Percentiles rank a stretch among this genome's conserved stretches.
Conservation (phyloP, 768 basidiomycete species). For the Boletus rubroflammeus region DNA sequence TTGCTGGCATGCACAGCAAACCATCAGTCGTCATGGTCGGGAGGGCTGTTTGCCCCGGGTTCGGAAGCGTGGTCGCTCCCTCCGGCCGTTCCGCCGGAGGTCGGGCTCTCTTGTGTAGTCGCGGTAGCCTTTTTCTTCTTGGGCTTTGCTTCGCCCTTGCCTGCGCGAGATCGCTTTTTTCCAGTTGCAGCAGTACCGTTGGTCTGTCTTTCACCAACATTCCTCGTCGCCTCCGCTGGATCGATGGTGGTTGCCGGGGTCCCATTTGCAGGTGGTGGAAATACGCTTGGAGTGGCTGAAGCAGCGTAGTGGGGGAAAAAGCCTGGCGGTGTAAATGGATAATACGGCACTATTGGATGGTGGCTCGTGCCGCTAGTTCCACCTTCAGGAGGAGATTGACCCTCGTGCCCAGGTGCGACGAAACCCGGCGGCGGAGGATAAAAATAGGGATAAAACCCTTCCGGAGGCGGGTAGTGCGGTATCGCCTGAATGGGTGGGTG, state of each 20-base stretch:
- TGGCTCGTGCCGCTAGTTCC: constrained; percentile 28
- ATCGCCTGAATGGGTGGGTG: constrained; percentile 27
- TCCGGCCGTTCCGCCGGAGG: constrained; percentile 24
- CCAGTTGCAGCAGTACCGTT: constrained; percentile 18
- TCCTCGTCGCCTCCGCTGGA: constrained; percentile 25
- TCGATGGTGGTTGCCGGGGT: constrained; percentile 25
- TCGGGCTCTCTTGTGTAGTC: constrained; percentile 13
- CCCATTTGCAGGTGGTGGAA: constrained; percentile 30
- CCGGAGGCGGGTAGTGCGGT: constrained; percentile 35
- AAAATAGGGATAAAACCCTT: constrained; percentile 43
- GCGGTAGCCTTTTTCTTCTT: constrained; percentile 32
- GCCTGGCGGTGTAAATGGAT: constrained; percentile 36
- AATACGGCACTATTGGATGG: constrained; percentile 34
- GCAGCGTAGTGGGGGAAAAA: constrained; percentile 38
- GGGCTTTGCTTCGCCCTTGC: constrained; percentile 29
- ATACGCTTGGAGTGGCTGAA: constrained; percentile 26
- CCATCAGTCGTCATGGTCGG: constrained; percentile 23
- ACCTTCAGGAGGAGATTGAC: constrained; percentile 32
- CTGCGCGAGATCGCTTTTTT: constrained; percentile 29
- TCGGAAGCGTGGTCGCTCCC: constrained; percentile 29
- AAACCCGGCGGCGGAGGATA: constrained; percentile 42
- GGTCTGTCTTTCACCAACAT: constrained; percentile 16
- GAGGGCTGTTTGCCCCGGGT: constrained; percentile 21
- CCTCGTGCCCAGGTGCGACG: constrained; percentile 37
- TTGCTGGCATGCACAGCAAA: neutral